Evolutionary conservation across 129 eudicot species (phyloP), one percentile per base, ranked within the genome.

Genomic region (Pseudognaphalium luteoalbum): DNA sequence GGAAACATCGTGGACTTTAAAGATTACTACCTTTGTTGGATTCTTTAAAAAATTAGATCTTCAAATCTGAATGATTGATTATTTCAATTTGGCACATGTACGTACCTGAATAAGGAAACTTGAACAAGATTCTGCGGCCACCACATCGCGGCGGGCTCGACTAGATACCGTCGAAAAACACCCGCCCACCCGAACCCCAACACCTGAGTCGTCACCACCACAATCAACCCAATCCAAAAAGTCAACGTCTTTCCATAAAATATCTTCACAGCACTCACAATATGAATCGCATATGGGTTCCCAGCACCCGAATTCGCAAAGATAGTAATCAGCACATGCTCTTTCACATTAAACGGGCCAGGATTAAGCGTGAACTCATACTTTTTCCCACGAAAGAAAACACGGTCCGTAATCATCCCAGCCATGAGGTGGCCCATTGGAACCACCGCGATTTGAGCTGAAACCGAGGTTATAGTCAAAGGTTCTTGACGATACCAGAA

Each of bases 181-280:
- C 87, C 85, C 17, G 87, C 83, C 85, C 82, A 85, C 4, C 88
- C 88, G 66, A 73, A 85, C 52, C 88, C 88, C 78, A 85, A 35
- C 28, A 85, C 89, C 85, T 86, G 86, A 7, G 89, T 86, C 15
- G 86, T 86, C 35, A 69, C 8, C 66, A 74, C 63, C 34, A 86
- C 62, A 4, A 86, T 25, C 42, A 77, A 44, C 25, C 83, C 76
- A 28, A 82, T 73, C 65, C 79, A 50, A 58, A 78, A 69, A 12
- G 68, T 34, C 19, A 86, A 51, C 32, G 65, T 77, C 63, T 64
- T 74, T 50, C 79, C 73, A 28, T 86, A 86, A 65, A 83, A 72
- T 47, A 76, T 67, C 80, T 83, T 86, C 12, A 83, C 83, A 52
- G 71, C 72, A 37, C 58, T 80, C 37, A 86, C 19, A 2, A 86